phyloP scores from a whole-genome alignment of 2,329 filamentous ascomycete genomes.

The Pochonia chlamydosporia region DNA sequence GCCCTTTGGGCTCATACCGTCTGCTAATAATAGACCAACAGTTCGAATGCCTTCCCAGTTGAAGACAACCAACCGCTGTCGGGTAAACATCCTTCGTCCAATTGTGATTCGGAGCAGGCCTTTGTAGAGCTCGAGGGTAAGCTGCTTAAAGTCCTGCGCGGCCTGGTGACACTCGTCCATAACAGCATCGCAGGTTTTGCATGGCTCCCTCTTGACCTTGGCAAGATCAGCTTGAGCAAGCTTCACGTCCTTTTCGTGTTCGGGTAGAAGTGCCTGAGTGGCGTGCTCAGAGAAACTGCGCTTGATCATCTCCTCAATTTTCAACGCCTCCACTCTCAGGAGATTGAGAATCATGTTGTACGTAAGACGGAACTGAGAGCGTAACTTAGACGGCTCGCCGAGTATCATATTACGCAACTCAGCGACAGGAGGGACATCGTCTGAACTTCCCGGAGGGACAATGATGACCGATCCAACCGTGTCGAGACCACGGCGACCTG shows the following conservation, averaged over 20 bases:
- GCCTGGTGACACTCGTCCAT: slow-evolving; percentile 78
- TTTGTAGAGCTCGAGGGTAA: slow-evolving; percentile 77
- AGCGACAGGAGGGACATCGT: slow-evolving; percentile 81
- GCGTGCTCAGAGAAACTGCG: slow-evolving; percentile 98
- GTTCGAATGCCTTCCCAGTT: slow-evolving; percentile 79
- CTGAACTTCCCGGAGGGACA: slow-evolving; percentile 69
- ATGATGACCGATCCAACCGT: slow-evolving; percentile 92
- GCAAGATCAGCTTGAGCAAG: slow-evolving; percentile 85
- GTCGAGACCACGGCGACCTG: slow-evolving; percentile 87
- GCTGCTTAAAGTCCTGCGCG: slow-evolving; percentile 69
- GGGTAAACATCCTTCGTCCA: slow-evolving; percentile 71
- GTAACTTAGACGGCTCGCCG: slow-evolving; percentile 88
- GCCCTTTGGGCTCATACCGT: slow-evolving; percentile 61
- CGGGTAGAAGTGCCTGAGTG: slow-evolving; percentile 86
- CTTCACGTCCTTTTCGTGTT: slow-evolving; percentile 93
- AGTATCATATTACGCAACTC: slow-evolving; percentile 91
- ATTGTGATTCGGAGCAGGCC: slow-evolving; percentile 73
- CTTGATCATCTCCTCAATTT: slow-evolving; percentile 99
- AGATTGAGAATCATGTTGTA: slow-evolving; percentile 99
- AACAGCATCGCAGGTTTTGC: slow-evolving; percentile 72
- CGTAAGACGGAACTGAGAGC: slow-evolving; percentile 92
- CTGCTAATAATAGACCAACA: slow-evolving; percentile 71
- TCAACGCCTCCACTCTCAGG: slow-evolving; percentile 87
- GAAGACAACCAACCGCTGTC: slow-evolving; percentile 75
- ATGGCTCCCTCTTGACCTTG: slow-evolving; percentile 82